Conservation (phyloP, 805 yeast species). For the Monosporozyma yasuniensis region DNA sequence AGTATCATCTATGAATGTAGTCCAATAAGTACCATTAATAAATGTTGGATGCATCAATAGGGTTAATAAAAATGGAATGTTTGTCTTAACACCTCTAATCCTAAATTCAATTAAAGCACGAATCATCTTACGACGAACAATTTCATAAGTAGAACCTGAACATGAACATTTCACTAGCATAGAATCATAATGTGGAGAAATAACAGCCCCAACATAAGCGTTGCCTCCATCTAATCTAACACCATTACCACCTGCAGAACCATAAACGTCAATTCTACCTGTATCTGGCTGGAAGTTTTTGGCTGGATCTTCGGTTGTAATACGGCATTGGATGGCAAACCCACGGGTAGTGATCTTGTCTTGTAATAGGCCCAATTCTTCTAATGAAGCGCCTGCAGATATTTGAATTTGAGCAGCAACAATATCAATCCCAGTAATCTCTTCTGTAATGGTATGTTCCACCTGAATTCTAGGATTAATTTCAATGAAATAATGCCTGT, state of each 20-base stretch:
- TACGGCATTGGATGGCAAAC: slow-evolving; percentile 97
- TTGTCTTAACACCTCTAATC: slow-evolving; percentile 97
- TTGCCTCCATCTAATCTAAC: slow-evolving; percentile 98
- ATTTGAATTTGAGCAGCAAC: slow-evolving; percentile 99
- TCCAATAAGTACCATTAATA: slow-evolving; percentile 86
- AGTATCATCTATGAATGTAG: slow-evolving; percentile 96
- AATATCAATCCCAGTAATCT: slow-evolving; percentile 94
- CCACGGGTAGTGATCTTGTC: slow-evolving; percentile 94
- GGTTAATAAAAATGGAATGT: slow-evolving; percentile 91
- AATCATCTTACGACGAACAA: slow-evolving; percentile 94
- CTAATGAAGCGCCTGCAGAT: slow-evolving; percentile 94
- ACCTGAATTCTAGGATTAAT: slow-evolving; percentile 98
- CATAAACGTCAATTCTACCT: slow-evolving; percentile 94
- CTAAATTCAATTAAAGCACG: slow-evolving; percentile 95
- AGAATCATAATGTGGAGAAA: slow-evolving; percentile 95
- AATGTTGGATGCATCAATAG: slow-evolving; percentile 84
- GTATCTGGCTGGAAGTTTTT: slow-evolving; percentile 98
- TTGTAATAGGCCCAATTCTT: slow-evolving; percentile 88
- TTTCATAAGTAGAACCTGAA: slow-evolving; percentile 92
- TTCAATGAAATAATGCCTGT: slow-evolving; percentile 95
- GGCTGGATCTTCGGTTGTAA: slow-evolving; percentile 95
- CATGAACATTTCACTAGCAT: slow-evolving; percentile 97
- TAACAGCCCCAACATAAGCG: slow-evolving; percentile 93
- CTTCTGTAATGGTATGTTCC: slow-evolving; percentile 98
- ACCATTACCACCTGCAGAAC: slow-evolving; percentile 99